These are phyloP conservation scores for Leishmania tropica DNA, from an alignment of 208 protist genomes.

Conservation along the genomic window DNA sequence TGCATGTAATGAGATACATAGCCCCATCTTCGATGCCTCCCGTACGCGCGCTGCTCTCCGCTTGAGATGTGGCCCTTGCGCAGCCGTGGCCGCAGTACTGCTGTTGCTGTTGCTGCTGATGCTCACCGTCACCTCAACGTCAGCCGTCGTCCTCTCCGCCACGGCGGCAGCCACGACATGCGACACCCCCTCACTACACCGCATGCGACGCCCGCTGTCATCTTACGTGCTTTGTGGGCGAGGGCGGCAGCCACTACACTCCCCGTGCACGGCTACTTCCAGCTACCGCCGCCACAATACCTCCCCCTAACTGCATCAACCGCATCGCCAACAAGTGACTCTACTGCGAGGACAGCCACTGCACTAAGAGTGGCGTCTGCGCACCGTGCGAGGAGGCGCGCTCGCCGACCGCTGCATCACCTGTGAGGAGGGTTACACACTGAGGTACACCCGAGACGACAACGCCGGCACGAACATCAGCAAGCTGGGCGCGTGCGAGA, in stretches of 20 bases:
- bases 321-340: neutral
- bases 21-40: neutral
- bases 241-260: neutral
- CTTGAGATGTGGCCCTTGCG: neutral
- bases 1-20: neutral
- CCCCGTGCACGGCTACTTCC: neutral
- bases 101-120: neutral
- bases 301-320: neutral
- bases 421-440: neutral
- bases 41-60: neutral
- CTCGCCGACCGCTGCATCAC: slow-evolving; percentile 1
- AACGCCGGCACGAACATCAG: neutral
- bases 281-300: neutral
- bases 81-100: no score
- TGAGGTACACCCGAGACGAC: neutral
- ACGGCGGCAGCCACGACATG: neutral
- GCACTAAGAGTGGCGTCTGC: neutral
- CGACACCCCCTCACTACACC: neutral
- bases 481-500: neutral
- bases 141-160: neutral
- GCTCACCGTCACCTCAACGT: neutral
- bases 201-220: neutral
- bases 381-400: neutral
- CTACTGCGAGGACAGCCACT: neutral
- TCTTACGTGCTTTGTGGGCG: neutral